Percentiles rank a stretch among this genome's conserved stretches.
These are phyloP conservation scores for Bifiguratus adelaidae DNA, from an alignment of 192 early-diverging fungal genomes.

Conservation along the genomic window DNA sequence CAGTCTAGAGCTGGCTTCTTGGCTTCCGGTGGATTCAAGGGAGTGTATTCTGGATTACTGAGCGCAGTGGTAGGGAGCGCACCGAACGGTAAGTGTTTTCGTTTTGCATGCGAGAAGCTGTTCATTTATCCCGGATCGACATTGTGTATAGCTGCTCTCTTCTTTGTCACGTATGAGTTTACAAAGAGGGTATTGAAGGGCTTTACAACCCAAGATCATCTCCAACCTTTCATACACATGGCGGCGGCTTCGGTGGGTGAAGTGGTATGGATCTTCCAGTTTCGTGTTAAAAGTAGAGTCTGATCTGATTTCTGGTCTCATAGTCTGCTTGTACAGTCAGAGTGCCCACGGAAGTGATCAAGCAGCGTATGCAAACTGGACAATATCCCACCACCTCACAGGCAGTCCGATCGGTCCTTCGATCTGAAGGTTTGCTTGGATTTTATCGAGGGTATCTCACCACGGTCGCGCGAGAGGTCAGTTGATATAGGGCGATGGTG, in stretches of 20 bases:
- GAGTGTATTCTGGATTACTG: conserved; percentile 84
- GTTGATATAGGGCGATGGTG: background rate
- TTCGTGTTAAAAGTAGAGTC: conserved; percentile 3
- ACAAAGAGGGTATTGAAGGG: conserved; percentile 44
- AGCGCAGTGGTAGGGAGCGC: conserved; percentile 91
- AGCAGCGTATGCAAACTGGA: conserved; percentile 90
- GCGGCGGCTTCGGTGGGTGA: conserved; percentile 81
- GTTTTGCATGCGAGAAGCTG: background rate
- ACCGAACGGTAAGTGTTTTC: conserved; percentile 50
- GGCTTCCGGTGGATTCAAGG: conserved; percentile 77
- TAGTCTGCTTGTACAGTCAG: conserved; percentile 83
- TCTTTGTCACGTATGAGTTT: conserved; percentile 90
- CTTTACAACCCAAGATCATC: conserved; percentile 24
- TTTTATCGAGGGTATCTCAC: conserved; percentile 90
- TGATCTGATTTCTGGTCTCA: background rate
- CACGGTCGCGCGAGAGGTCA: conserved; percentile 83
- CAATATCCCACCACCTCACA: conserved; percentile 49
- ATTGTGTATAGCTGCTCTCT: conserved; percentile 49
- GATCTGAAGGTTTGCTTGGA: conserved; percentile 64
- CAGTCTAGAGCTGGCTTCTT: conserved; percentile 79
- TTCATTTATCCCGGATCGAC: background rate
- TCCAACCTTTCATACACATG: conserved; percentile 74
- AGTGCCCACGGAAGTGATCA: conserved; percentile 93
- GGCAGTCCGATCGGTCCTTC: conserved; percentile 55
- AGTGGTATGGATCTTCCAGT: conserved; percentile 43